Evolutionary conservation across 768 basidiomycete species (phyloP).

Genomic region (Phanerochaete carnosa): DNA sequence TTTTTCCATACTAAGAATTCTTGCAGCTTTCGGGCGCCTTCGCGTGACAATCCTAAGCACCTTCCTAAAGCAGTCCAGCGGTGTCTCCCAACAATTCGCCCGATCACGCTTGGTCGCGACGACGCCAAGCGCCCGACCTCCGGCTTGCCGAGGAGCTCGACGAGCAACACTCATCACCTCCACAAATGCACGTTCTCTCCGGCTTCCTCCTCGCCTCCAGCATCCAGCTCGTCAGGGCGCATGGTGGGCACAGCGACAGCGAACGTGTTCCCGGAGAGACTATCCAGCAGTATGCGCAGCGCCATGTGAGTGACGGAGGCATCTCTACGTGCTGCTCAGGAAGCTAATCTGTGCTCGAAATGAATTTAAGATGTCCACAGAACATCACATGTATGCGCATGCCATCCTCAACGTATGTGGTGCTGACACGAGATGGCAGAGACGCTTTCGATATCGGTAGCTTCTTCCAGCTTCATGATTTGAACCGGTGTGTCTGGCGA

Average conservation of each 20-base stretch:
- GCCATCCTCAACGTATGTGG: background rate
- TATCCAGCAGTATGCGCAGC: slow-evolving; percentile 79
- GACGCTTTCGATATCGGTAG: slow-evolving; percentile 80
- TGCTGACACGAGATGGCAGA: slow-evolving; percentile 35
- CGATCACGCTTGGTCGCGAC: slow-evolving; percentile 2
- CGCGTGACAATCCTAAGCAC: background rate
- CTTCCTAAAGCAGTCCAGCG: background rate
- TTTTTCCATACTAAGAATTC: background rate
- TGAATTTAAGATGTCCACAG: slow-evolving; percentile 71
- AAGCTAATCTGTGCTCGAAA: background rate
- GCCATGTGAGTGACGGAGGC: slow-evolving; percentile 68
- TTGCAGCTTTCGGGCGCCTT: too few relatives aligned
- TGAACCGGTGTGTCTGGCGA: slow-evolving; percentile 60
- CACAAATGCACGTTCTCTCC: slow-evolving; percentile 44
- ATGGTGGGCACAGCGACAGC: slow-evolving; percentile 57
- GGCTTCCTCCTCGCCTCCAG: slow-evolving; percentile 37
- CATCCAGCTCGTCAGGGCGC: slow-evolving; percentile 37
- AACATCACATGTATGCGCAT: slow-evolving; percentile 74
- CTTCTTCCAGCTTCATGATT: slow-evolving; percentile 95
- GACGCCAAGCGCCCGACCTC: slow-evolving; percentile 4
- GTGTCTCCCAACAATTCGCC: background rate
- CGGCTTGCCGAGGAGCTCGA: background rate
- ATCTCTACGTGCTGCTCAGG: background rate
- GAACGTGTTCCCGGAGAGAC: slow-evolving; percentile 54
- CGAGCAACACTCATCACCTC: background rate